Evolutionary conservation across 768 basidiomycete species (phyloP), one percentile per base, ranked within the genome.

Genomic region (Ephemerocybe angulata): DNA sequence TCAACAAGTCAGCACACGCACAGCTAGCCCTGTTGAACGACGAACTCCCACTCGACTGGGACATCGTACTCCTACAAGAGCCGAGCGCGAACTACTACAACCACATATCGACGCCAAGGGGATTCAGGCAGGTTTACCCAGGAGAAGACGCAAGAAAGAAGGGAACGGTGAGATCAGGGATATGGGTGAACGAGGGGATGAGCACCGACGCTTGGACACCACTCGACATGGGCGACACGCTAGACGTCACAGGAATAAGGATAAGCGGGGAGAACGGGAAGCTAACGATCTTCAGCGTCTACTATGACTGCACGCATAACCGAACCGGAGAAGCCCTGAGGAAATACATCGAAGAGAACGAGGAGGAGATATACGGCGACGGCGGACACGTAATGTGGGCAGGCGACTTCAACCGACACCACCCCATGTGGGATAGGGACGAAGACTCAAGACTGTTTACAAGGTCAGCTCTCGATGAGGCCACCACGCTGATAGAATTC

Each of bases 361-460:
- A 22, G 13, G 33, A 30, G 1, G 37, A 53, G 6, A 35, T 50
- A 7, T 38, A 33, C 12, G 42, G 50, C 0, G 12, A 33, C 6
- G 27, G 56, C 12, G 31, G 33, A 2, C 60, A 64, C 38, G 27
- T 67, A 5, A 53, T 74, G 2, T 72, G 72, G 72, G 47, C 58
- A 0, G 70, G 77, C 0, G 69, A 77, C 59, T 77, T 76, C 64
- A 77, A 76, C 54, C 47, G 66, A 13, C 75, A 78, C 55, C 72
- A 76, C 62, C 70, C 68, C 0, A 27, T 70, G 10, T 78, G 76
- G 76, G 75, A 78, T 21, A 55, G 65, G 2, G 55, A 63, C 0
- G 37, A 48, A 7, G 66, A 72, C 40, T 44, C 42, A 8, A 67
- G 69, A 46, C 71, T 81, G 0, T 73, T 79, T 60, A 74, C 68